Evolutionary conservation across 495 filamentous ascomycete genomes (phyloP).

Genomic region (Aspergillus bridgeri): DNA sequence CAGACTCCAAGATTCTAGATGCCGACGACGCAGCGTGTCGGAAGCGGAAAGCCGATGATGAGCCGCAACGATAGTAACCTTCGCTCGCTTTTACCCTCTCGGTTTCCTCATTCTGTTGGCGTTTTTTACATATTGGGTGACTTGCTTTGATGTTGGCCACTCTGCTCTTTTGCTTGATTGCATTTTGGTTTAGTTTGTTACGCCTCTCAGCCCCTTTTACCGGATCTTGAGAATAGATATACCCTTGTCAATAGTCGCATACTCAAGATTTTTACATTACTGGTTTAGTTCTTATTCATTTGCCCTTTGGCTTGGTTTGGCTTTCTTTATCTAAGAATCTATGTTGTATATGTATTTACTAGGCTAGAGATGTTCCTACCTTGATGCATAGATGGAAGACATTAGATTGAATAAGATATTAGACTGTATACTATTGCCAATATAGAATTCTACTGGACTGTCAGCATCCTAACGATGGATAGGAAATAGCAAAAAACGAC

Average conservation of each 20-base stretch:
- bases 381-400: not conserved
- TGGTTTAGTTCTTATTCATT: too few species aligned
- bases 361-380: not conserved
- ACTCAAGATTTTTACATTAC: not conserved
- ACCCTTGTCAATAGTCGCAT: slow-evolving; percentile 1
- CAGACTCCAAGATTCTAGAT: slow-evolving; percentile 32
- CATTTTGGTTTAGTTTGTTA: not conserved
- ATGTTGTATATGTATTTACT: not conserved
- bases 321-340: too few species aligned
- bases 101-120: too few species aligned
- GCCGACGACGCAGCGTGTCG: slow-evolving; percentile 22
- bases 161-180: slow-evolving; percentile 1
- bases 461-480: not conserved
- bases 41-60: slow-evolving; percentile 42
- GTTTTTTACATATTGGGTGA: slow-evolving; percentile 16
- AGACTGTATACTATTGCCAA: too few species aligned
- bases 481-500: not conserved
- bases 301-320: too few species aligned
- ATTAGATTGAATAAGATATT: not conserved
- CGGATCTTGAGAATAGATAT: not conserved
- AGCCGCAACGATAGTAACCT: slow-evolving; percentile 19
- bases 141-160: slow-evolving; percentile 8
- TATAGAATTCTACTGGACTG: not conserved
- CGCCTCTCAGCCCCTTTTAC: not conserved
- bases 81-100: slow-evolving; percentile 8